A percentile compares a stretch with the other conserved stretches of the same genome.
Evolutionary conservation across 305 asterid genomes (phyloP).

Genomic region (Stenogyne calaminthoides): DNA sequence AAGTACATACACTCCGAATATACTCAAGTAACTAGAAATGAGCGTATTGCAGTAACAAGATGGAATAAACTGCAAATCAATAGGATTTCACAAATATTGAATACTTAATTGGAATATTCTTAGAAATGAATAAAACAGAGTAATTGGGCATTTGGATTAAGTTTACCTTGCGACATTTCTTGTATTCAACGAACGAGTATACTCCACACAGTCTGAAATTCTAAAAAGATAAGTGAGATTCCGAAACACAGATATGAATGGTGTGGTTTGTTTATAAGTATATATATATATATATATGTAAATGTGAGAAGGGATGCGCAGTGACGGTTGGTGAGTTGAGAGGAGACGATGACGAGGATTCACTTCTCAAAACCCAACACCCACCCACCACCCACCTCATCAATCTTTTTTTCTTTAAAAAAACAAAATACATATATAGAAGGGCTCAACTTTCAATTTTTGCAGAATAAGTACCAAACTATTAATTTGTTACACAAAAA

Average conservation of each 20-base stretch:
- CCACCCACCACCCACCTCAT: too few species aligned
- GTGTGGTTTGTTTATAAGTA: neutral
- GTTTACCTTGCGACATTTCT: slow-evolving; percentile 41
- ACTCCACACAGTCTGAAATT: slow-evolving; percentile 13
- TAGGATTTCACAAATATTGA: neutral
- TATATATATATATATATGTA: neutral
- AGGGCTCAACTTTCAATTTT: too few species aligned
- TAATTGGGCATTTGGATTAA: slow-evolving; percentile 13
- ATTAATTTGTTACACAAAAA: too few species aligned
- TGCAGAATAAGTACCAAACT: too few species aligned
- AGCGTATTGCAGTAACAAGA: neutral
- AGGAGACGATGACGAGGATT: slow-evolving; percentile 14
- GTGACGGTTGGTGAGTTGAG: slow-evolving; percentile 32
- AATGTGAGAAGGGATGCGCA: slow-evolving; percentile 17
- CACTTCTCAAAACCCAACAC: too few species aligned
- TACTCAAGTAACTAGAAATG: neutral
- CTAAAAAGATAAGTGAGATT: slow-evolving; percentile 11
- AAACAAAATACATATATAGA: too few species aligned
- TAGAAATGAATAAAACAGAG: neutral
- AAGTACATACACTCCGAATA: neutral
- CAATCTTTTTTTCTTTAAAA: too few species aligned
- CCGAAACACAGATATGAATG: neutral
- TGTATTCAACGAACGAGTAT: slow-evolving; percentile 2
- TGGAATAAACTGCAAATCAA: neutral
- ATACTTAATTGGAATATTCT: neutral